Evolutionary conservation across 106 monocot genomes (phyloP), one percentile per base, ranked within the genome.

Genomic region (Platanthera guangdongensis): DNA sequence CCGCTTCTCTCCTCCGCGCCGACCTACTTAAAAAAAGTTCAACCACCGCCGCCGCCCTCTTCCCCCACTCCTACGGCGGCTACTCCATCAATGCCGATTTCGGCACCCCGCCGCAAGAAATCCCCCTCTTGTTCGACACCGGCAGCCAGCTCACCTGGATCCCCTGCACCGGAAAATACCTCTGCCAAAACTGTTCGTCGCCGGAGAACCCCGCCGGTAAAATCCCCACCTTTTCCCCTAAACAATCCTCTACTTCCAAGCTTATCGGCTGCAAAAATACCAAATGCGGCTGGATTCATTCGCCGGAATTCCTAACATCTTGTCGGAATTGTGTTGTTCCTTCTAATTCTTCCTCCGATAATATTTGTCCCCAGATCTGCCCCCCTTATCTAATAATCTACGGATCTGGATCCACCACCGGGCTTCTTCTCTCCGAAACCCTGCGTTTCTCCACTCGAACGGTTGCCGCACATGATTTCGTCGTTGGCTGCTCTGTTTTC

Each of bases 201-300:
- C 59, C 71, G 21, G 8, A 49, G 12, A 64, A 77, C 57, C 62
- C 77, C 47, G 39, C 52, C 9, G 8, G 69, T 15, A 30, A 25
- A 4, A 49, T 70, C 22, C 76, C 80, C 51, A 51, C 80, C 32
- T 92, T 92, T 81, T 73, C 89, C 72, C 92, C 95, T 77, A 92
- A 84, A 18, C 49, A 49, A 52, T 92, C 95, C 72, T 71, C 79
- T 51, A 87, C 92, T 75, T 78, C 85, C 79, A 90, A 81, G 77
- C 88, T 95, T 74, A 49, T 90, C 83, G 88, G 87, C n/a, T 95
- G 95, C 92, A 68, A 50, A 50, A 95, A 87, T 73, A 88, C 92
- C 9, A 88, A 85, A 72, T 95, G 95, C 80, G 22, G 68, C 57
- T 92, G 86, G 85, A 63, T 90, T 74, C 90, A 90, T 75, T 52